Evolutionary conservation across 202 grass and related monocot species (phyloP).

Genomic region (Setaria viridis): DNA sequence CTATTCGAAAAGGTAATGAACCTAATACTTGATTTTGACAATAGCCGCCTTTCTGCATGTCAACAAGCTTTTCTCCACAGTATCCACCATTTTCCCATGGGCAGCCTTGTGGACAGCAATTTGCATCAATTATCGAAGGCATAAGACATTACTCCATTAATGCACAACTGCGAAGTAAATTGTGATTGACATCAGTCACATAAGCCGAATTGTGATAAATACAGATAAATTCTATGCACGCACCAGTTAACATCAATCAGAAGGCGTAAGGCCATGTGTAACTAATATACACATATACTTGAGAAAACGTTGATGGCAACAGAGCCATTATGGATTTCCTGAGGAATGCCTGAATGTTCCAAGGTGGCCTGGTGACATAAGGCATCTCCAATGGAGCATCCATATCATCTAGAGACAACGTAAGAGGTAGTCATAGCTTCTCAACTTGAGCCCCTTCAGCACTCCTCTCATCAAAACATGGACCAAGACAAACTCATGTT

Average conservation of each 20-base stretch:
- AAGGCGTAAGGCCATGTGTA: not conserved
- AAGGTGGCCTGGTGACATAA: not conserved
- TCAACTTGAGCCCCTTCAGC: not conserved
- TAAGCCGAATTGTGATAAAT: no score
- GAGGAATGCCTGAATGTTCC: conserved; percentile 1
- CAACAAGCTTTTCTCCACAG: conserved; percentile 12
- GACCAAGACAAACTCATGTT: not conserved
- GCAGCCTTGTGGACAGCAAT: not conserved
- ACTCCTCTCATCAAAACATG: not conserved
- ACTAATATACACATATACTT: not conserved
- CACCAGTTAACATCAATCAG: not conserved
- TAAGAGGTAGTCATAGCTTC: not conserved
- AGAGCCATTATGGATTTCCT: not conserved
- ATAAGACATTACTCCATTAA: not conserved
- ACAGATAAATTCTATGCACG: not conserved
- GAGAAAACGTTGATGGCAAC: conserved; percentile 12
- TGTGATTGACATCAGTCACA: not conserved
- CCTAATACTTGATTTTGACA: not conserved
- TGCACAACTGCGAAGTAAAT: conserved; percentile 8
- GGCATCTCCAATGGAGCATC: not conserved
- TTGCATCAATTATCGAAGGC: not conserved
- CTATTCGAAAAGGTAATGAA: not conserved
- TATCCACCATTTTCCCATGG: not conserved
- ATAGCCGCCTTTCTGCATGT: not conserved
- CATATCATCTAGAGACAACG: not conserved